phyloP scores from a whole-genome alignment of 768 basidiomycete species.

The Sistotremastrum suecicum region DNA sequence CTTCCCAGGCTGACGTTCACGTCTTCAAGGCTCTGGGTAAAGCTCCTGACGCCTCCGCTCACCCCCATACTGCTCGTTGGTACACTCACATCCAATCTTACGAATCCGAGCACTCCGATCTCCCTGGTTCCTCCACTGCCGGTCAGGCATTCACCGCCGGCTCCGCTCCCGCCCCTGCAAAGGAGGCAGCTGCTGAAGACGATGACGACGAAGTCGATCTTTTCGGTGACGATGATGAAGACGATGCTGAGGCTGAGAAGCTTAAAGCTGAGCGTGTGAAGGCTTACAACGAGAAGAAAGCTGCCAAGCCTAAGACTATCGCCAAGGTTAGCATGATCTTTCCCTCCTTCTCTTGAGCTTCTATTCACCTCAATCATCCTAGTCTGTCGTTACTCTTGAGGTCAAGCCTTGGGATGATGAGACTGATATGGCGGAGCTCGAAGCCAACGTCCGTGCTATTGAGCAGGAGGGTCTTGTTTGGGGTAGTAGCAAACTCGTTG shows the following conservation, averaged over 20 bases:
- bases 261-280: slow-evolving; percentile 89
- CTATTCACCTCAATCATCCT: slow-evolving; percentile 5
- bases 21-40: slow-evolving; percentile 73
- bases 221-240: slow-evolving; percentile 76
- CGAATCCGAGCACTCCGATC: slow-evolving; percentile 55
- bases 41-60: slow-evolving; percentile 46
- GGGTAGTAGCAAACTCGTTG: slow-evolving; percentile 87
- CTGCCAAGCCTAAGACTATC: slow-evolving; percentile 69
- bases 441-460: slow-evolving; percentile 72
- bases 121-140: slow-evolving; percentile 78
- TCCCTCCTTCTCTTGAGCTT: slow-evolving; percentile 4
- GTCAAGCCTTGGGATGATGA: slow-evolving; percentile 99
- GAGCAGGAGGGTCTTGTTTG: slow-evolving; percentile 86
- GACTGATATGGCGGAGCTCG: slow-evolving; percentile 88
- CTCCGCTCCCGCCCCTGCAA: slow-evolving; percentile 29
- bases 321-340: slow-evolving; percentile 53
- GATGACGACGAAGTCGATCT: slow-evolving; percentile 75
- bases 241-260: slow-evolving; percentile 72
- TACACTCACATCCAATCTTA: slow-evolving; percentile 90
- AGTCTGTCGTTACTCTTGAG: slow-evolving; percentile 97
- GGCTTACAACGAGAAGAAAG: slow-evolving; percentile 89
- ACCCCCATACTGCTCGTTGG: slow-evolving; percentile 79
- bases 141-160: slow-evolving; percentile 56
- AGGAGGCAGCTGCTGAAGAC: slow-evolving; percentile 36
- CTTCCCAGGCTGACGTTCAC: slow-evolving; percentile 88